Conservation (phyloP, 2,329 filamentous ascomycete genomes). For the Dactylellina cionopaga region DNA sequence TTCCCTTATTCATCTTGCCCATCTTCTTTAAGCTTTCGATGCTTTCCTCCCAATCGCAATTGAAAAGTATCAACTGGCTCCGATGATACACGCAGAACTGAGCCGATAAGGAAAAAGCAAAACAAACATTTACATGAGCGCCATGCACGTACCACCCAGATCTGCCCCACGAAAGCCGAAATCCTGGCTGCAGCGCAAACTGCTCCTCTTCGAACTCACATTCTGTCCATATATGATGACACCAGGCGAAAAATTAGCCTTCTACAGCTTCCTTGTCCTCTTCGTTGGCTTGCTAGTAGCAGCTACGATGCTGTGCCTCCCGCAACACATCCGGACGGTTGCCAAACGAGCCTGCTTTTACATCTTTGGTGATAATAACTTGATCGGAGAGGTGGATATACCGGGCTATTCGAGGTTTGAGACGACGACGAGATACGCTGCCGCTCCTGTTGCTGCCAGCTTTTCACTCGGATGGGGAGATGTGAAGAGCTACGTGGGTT, state of each 20-base stretch:
- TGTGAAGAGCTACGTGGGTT: slow-evolving; percentile 19
- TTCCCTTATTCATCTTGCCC: no score
- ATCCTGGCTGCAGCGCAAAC: slow-evolving; percentile 35
- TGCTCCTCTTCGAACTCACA: slow-evolving; percentile 64
- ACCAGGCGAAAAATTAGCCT: slow-evolving; percentile 61
- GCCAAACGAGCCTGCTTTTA: slow-evolving; percentile 18
- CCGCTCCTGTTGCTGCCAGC: neutral
- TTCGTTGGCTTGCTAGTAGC: slow-evolving; percentile 10
- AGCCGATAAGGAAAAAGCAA: no score
- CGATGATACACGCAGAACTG: no score
- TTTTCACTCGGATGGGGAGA: slow-evolving; percentile 5
- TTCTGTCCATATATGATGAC: slow-evolving; percentile 63
- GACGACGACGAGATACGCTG: neutral
- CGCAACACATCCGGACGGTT: slow-evolving; percentile 10
- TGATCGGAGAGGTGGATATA: neutral
- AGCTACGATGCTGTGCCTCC: slow-evolving; percentile 17
- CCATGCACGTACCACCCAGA: no score
- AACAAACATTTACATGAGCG: no score
- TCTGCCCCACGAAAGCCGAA: slow-evolving; percentile 1
- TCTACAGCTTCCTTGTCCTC: slow-evolving; percentile 52
- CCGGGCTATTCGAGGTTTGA: slow-evolving; percentile 5
- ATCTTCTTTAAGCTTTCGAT: no score
- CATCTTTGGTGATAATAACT: slow-evolving; percentile 15
- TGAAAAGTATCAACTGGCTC: no score
- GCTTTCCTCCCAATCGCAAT: no score